Conservation (phyloP, 257 asterid genomes). For the Gentiana dahurica region DNA sequence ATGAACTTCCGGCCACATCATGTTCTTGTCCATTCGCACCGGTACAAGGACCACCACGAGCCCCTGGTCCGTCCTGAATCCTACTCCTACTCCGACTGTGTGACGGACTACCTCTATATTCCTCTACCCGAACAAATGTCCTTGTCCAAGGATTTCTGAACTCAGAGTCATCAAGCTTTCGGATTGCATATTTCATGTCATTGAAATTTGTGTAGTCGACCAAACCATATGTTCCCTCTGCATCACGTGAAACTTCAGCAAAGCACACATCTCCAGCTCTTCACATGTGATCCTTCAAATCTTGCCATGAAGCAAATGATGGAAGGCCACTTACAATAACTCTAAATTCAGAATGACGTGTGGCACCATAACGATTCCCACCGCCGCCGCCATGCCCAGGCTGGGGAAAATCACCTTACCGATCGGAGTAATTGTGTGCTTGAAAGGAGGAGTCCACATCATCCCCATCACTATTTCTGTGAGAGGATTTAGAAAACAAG, state of each 20-base stretch:
- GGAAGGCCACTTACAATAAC: conserved; percentile 96
- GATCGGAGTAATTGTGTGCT: too few relatives aligned
- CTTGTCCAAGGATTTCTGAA: conserved; percentile 97
- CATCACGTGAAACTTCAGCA: conserved; percentile 94
- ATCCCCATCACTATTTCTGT: too few relatives aligned
- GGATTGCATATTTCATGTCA: conserved; percentile 97
- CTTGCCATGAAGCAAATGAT: conserved; percentile 99
- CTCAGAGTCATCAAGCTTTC: conserved; percentile 93
- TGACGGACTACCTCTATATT: conserved; percentile 61
- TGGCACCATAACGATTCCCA: conserved; percentile 51
- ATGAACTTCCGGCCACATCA: too few relatives aligned
- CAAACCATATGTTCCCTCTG: conserved; percentile 96
- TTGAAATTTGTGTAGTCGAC: conserved; percentile 89
- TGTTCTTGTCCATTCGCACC: too few relatives aligned
- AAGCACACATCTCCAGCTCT: conserved; percentile 99
- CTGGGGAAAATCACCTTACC: too few relatives aligned
- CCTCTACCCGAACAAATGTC: conserved; percentile 56
- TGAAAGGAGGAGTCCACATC: too few relatives aligned
- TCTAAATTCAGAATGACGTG: conserved; percentile 95
- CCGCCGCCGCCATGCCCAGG: conserved; percentile 22
- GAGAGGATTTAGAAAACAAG: too few relatives aligned
- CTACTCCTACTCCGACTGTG: conserved; percentile 81
- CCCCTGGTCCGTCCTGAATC: too few relatives aligned
- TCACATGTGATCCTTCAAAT: conserved; percentile 99
- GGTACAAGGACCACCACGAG: too few relatives aligned